Conservation (phyloP, 495 filamentous ascomycete species). For the Podospora sp. region DNA sequence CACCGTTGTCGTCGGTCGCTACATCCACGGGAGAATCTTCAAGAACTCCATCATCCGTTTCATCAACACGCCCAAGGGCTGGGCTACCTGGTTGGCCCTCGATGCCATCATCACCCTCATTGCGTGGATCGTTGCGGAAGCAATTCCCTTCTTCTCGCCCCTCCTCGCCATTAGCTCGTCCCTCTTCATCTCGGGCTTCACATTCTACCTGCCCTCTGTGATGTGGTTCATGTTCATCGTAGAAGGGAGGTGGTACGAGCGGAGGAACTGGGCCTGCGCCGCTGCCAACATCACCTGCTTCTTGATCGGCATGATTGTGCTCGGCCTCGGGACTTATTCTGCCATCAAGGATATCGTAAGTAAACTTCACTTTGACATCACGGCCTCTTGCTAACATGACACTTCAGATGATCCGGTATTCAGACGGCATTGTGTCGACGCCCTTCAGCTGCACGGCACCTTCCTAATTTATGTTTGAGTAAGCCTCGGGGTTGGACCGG, state of each 20-base stretch:
- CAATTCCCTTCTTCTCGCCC: conserved; percentile 72
- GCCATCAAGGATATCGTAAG: conserved; percentile 59
- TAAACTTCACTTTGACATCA: conserved; percentile 19
- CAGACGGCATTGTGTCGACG: conserved; percentile 44
- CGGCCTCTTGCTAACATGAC: conserved; percentile 16
- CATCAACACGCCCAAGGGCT: conserved; percentile 62
- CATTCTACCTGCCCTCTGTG: conserved; percentile 64
- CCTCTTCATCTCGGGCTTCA: conserved; percentile 65
- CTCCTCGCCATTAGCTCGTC: conserved; percentile 64
- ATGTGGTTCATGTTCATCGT: conserved; percentile 69
- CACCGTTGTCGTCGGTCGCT: conserved; percentile 60
- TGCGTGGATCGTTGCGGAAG: conserved; percentile 71
- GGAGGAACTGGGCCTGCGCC: conserved; percentile 50
- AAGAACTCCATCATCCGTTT: conserved; percentile 55
- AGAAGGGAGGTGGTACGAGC: conserved; percentile 51
- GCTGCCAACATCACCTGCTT: conserved; percentile 55
- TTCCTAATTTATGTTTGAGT: not conserved
- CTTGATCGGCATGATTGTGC: conserved; percentile 56
- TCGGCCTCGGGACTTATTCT: conserved; percentile 62
- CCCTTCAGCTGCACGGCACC: conserved; percentile 52
- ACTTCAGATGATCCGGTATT: conserved; percentile 49
- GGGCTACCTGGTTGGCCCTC: conserved; percentile 62
- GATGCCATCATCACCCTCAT: conserved; percentile 61
- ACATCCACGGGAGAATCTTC: conserved; percentile 67
- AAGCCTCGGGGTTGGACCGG: not conserved